Base-by-base conservation (phyloP, 2,329 filamentous ascomycete genomes). In the Trichoderma sp. region DNA sequence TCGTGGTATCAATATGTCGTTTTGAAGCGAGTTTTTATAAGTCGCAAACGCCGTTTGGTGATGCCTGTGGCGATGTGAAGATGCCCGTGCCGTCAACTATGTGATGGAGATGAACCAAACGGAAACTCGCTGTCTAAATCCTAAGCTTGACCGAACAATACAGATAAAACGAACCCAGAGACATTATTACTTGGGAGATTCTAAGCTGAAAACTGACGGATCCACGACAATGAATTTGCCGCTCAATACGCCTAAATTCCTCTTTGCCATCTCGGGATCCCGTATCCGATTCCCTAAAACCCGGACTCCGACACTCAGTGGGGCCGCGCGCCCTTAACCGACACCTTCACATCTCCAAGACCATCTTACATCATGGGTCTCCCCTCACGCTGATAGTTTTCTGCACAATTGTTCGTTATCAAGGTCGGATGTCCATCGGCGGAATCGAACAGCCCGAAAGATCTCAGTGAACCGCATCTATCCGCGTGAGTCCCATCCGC, bases 241-340 rank as follows among this genome's bases (percentile, higher is more conserved):
- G 41, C 60, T 38, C 41, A 56, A 9, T n/a, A 45, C 41, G 41
- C 41, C 41, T 4, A 11, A 24, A 14, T 9, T n/a, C 41, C 4
- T 53, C 35, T 71, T 63, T 60, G 18, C 33, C 33, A 31, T 31
- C 67, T 45, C 62, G 41, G 68, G 59, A 56, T 73, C 71, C 71
- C 63, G 35, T 59, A 67, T 74, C 71, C 71, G 71, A 74, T 29
- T 29, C 6, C 18, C 50, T 16, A 14, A 53, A 24, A 4, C 29
- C 71, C 50, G 63, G 50, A 60, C 63, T 62, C 71, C 71, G 60
- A 60, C 16, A 35, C 29, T 27, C 45, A 38, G 71, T 50, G 71
- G 62, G 62, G 63, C 50, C 63, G 71, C 60, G 41, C 38, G 71
- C 71, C 73, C 65, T 71, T 75, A 62, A 33, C 67, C 76, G 66